phyloP scores from a whole-genome alignment of 2,329 filamentous ascomycete genomes.

The Elsinoe arachidis region DNA sequence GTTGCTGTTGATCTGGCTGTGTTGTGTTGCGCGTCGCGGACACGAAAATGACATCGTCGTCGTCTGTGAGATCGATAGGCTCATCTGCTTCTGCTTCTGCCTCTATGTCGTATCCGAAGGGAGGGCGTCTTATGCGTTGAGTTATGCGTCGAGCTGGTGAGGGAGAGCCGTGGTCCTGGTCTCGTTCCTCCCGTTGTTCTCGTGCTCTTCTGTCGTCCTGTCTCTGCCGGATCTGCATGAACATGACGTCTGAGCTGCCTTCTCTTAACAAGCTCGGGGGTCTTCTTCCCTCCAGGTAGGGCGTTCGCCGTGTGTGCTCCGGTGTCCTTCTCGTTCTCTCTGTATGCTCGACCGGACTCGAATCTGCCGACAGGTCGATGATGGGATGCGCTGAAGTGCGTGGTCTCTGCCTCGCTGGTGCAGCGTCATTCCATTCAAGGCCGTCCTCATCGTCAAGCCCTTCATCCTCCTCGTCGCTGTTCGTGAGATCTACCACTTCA shows the following conservation, averaged over 20 bases:
- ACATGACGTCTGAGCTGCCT: slow-evolving; percentile 39
- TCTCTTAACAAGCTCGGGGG: slow-evolving; percentile 13
- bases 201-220: slow-evolving; percentile 18
- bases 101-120: background rate
- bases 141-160: slow-evolving; percentile 15
- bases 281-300: slow-evolving; percentile 3
- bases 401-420: slow-evolving; percentile 22
- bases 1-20: too few relatives aligned
- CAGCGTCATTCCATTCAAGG: slow-evolving; percentile 16
- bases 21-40: slow-evolving; percentile 9
- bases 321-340: background rate
- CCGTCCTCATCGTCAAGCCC: background rate
- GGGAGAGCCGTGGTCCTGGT: slow-evolving; percentile 8
- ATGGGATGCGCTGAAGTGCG: slow-evolving; percentile 35
- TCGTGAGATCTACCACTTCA: slow-evolving; percentile 32
- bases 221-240: slow-evolving; percentile 26
- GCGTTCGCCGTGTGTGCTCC: slow-evolving; percentile 3
- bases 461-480: slow-evolving; percentile 22
- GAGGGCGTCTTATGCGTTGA: slow-evolving; percentile 16
- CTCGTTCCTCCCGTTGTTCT: background rate
- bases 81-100: slow-evolving; percentile 18
- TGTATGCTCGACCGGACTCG: slow-evolving; percentile 10
- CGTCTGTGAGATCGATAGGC: slow-evolving; percentile 28
- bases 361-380: slow-evolving; percentile 29
- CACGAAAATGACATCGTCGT: slow-evolving; percentile 26